A percentile compares a stretch with the other conserved stretches of the same genome.
phyloP scores from a whole-genome alignment of 2,329 filamentous ascomycete genomes.

The Colletotrichum horii region DNA sequence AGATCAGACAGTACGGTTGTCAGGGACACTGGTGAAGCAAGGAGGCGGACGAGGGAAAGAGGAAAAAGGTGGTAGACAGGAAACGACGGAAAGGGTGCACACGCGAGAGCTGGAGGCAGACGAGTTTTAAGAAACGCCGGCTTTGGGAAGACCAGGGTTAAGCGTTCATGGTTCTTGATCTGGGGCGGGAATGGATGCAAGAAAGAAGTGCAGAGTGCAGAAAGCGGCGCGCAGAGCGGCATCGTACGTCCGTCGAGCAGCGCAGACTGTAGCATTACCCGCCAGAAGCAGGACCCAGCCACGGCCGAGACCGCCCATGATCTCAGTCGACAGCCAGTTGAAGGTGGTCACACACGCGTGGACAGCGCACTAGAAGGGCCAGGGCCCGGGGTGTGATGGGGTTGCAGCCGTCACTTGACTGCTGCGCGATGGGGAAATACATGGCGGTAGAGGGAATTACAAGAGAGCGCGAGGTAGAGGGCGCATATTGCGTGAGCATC shows the following conservation, averaged over 20 bases:
- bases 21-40: conserved; percentile 27
- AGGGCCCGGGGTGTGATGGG: neutral
- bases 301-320: conserved; percentile 35
- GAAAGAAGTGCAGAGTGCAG: conserved; percentile 22
- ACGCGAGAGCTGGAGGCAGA: conserved; percentile 32
- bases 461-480: neutral
- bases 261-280: neutral
- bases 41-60: conserved; percentile 36
- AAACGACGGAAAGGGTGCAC: conserved; percentile 1
- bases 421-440: conserved; percentile 1
- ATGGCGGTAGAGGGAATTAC: neutral
- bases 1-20: conserved; percentile 40
- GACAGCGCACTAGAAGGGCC: neutral
- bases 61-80: conserved; percentile 31
- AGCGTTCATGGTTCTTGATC: neutral
- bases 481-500: neutral
- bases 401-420: conserved; percentile 13
- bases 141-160: neutral
- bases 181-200: conserved; percentile 9
- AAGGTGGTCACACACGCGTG: conserved; percentile 21
- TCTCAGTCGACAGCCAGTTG: conserved; percentile 29
- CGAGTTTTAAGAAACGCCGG: conserved; percentile 25
- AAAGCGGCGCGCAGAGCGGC: neutral
- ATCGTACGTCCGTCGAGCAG: conserved; percentile 6
- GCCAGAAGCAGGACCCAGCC: conserved; percentile 27